phyloP scores from a whole-genome alignment of 169 alveolate genomes.

The Fabrea salina region DNA sequence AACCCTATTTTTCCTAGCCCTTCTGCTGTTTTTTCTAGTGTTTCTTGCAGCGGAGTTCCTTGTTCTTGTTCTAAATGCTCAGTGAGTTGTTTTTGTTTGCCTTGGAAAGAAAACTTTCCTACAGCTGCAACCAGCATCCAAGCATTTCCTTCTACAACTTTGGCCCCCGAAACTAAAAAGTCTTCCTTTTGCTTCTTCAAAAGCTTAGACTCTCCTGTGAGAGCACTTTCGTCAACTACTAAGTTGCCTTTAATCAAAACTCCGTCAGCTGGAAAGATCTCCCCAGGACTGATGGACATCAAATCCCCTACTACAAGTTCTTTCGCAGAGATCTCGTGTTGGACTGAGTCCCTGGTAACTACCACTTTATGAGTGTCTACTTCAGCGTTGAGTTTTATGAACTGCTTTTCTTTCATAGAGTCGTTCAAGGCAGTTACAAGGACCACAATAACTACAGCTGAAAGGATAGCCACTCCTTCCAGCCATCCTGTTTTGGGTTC shows the following conservation, averaged over 20 bases:
- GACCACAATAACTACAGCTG: conserved; percentile 79
- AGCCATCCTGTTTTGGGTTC: conserved; percentile 68
- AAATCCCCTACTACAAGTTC: conserved; percentile 80
- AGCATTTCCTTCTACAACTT: conserved; percentile 72
- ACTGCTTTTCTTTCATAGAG: conserved; percentile 74
- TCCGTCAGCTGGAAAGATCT: conserved; percentile 71
- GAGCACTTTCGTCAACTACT: conserved; percentile 63
- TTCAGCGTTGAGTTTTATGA: conserved; percentile 62
- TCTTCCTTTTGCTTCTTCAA: conserved; percentile 45
- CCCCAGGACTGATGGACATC: conserved; percentile 65
- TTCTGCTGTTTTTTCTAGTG: conserved; percentile 70
- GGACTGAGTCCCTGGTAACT: conserved; percentile 40
- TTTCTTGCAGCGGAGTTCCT: conserved; percentile 68
- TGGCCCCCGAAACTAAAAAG: conserved; percentile 69
- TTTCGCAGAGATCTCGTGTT: not conserved
- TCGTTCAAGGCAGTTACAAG: conserved; percentile 71
- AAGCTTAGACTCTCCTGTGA: conserved; percentile 76
- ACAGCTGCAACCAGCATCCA: conserved; percentile 64
- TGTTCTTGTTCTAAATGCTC: conserved; percentile 45
- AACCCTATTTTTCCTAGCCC: conserved; percentile 59
- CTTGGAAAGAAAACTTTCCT: conserved; percentile 60
- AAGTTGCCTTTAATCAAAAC: not conserved
- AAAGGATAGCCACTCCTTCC: conserved; percentile 82
- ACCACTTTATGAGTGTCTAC: conserved; percentile 46
- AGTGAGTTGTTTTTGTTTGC: conserved; percentile 42